Evolutionary conservation across 1,284 basidiomycete species (phyloP).

Genomic region (Apiotrichum akiyoshidainum): DNA sequence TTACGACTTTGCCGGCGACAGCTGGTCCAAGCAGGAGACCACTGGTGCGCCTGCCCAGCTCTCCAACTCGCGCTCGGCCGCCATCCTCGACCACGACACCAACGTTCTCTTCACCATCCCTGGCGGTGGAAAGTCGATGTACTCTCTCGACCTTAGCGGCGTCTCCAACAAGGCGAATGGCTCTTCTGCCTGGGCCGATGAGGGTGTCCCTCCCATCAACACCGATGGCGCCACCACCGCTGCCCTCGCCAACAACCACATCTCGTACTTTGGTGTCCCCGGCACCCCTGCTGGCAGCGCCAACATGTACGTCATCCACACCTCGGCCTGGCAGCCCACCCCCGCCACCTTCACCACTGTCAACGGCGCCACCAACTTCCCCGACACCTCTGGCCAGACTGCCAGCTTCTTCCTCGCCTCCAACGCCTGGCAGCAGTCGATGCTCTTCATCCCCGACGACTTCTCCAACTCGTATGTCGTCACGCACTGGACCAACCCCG

Average conservation of each 20-base stretch:
- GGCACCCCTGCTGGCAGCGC: slow-evolving; percentile 63
- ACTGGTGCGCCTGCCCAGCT: slow-evolving; percentile 36
- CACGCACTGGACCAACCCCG: slow-evolving; percentile 51
- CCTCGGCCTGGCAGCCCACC: slow-evolving; percentile 74
- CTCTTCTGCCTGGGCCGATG: slow-evolving; percentile 62
- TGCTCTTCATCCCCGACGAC: slow-evolving; percentile 79
- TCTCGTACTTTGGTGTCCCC: slow-evolving; percentile 70
- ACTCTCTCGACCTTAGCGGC: slow-evolving; percentile 63
- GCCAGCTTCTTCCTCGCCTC: slow-evolving; percentile 68
- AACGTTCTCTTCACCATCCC: slow-evolving; percentile 64
- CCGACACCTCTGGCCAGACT: slow-evolving; percentile 68
- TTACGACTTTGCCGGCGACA: slow-evolving; percentile 44
- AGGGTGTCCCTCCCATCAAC: slow-evolving; percentile 55
- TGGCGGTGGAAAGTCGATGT: slow-evolving; percentile 44
- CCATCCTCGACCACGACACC: slow-evolving; percentile 84
- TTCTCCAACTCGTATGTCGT: slow-evolving; percentile 73
- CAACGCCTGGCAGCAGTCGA: slow-evolving; percentile 66
- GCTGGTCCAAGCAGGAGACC: slow-evolving; percentile 50
- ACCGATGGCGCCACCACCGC: slow-evolving; percentile 36
- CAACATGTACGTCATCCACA: slow-evolving; percentile 83
- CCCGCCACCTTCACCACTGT: slow-evolving; percentile 61
- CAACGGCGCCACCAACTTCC: slow-evolving; percentile 60
- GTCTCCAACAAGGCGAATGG: slow-evolving; percentile 60
- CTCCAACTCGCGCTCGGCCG: slow-evolving; percentile 43
- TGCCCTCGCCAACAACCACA: slow-evolving; percentile 47